phyloP scores from a whole-genome alignment of 257 asterid species.

The Prunella vulgaris region DNA sequence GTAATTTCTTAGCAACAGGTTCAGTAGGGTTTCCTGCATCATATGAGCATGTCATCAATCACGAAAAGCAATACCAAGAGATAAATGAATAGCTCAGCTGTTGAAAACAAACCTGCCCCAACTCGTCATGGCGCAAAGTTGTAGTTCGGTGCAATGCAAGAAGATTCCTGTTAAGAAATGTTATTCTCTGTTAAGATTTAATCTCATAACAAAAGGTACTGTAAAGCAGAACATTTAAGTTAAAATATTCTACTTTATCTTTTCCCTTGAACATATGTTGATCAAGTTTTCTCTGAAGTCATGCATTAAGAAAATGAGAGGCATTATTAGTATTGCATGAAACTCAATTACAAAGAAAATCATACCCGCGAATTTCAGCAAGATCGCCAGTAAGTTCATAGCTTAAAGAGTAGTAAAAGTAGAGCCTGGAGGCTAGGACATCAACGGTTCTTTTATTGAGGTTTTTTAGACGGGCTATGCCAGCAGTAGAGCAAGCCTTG shows the following conservation, averaged over 20 bases:
- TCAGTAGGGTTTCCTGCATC: constrained; percentile 70
- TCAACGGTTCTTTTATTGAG: constrained; percentile 66
- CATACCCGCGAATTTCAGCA: constrained; percentile 77
- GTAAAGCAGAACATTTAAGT: background rate
- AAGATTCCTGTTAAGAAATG: constrained; percentile 58
- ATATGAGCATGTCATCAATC: constrained; percentile 13
- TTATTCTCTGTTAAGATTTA: constrained; percentile 18
- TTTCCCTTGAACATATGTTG: background rate
- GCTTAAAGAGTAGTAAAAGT: constrained; percentile 69
- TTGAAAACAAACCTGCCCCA: constrained; percentile 83
- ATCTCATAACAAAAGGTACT: constrained; percentile 4
- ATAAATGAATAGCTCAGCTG: constrained; percentile 1
- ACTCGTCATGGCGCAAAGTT: constrained; percentile 86
- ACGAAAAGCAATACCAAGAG: constrained; percentile 6
- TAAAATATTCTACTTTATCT: background rate
- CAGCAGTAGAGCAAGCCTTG: constrained; percentile 68
- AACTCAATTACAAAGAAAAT: constrained; percentile 1
- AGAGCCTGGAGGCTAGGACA: constrained; percentile 71
- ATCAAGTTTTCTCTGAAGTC: background rate
- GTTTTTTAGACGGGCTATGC: constrained; percentile 59
- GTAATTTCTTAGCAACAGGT: constrained; percentile 70
- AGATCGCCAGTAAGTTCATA: constrained; percentile 75
- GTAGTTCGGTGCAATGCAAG: constrained; percentile 91
- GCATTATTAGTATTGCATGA: background rate
- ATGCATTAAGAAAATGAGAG: background rate